Evolutionary conservation across 148 eudicot genomes (phyloP).

Genomic region (Chenopodium berlandieri): DNA sequence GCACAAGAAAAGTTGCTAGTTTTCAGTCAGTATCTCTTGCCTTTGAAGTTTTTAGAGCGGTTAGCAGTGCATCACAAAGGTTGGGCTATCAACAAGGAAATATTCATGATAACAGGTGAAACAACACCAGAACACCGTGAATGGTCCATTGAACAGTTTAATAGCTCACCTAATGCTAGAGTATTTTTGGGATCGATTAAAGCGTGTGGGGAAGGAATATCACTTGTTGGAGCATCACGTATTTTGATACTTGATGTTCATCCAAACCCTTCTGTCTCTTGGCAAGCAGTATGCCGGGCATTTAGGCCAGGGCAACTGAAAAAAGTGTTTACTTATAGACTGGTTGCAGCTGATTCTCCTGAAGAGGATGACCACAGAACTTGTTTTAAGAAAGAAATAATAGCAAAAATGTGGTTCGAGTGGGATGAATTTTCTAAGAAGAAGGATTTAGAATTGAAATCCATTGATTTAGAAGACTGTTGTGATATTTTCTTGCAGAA

Average conservation of each 20-base stretch:
- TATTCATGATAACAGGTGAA: constrained; percentile 70
- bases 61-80: constrained; percentile 50
- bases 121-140: constrained; percentile 57
- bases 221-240: constrained; percentile 90
- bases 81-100: constrained; percentile 53
- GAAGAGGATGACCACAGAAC: constrained; percentile 80
- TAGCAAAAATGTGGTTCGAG: constrained; percentile 92
- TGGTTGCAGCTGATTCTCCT: constrained; percentile 77
- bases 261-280: constrained; percentile 84
- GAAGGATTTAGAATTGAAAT: constrained; percentile 50
- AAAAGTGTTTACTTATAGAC: constrained; percentile 67
- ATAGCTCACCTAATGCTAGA: constrained; percentile 55
- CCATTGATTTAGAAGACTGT: constrained; percentile 41
- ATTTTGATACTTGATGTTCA: constrained; percentile 78
- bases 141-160: constrained; percentile 66
- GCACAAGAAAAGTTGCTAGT: constrained; percentile 68
- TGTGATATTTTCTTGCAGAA: constrained; percentile 67
- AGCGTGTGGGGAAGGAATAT: constrained; percentile 97
- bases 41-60: constrained; percentile 66
- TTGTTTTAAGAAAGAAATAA: constrained; percentile 75
- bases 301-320: constrained; percentile 85
- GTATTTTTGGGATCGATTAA: constrained; percentile 87
- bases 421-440: constrained; percentile 56
- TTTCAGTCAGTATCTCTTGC: constrained; percentile 69
- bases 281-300: constrained; percentile 94